Conservation (phyloP, 2,329 filamentous ascomycete genomes). For the Colletotrichum sp. region DNA sequence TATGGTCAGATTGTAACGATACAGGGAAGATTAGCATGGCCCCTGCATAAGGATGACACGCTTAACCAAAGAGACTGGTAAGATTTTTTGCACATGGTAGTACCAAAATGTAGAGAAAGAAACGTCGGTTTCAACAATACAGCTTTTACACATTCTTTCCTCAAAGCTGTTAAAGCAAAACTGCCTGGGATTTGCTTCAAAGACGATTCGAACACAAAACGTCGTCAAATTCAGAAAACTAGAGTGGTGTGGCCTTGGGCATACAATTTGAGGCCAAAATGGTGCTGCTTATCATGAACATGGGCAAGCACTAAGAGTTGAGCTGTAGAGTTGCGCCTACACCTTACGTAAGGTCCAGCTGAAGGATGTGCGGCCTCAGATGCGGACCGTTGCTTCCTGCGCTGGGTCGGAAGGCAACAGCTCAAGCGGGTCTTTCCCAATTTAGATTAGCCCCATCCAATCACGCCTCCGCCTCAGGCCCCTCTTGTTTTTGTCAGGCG, state of each 20-base stretch:
- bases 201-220: not conserved
- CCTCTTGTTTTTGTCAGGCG: conserved; percentile 21
- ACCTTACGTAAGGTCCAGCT: not conserved
- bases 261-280: not conserved
- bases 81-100: not conserved
- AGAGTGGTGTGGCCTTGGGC: not conserved
- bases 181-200: not conserved
- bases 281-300: not conserved
- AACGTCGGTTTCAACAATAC: not conserved
- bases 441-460: not conserved
- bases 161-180: not conserved
- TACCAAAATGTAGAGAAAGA: not conserved
- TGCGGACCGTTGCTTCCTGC: not conserved
- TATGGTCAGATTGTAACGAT: not conserved
- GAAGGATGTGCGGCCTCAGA: not conserved
- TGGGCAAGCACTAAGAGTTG: not conserved
- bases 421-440: not conserved
- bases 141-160: not conserved
- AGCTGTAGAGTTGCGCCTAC: not conserved
- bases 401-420: conserved; percentile 12
- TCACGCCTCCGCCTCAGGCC: not conserved
- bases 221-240: not conserved
- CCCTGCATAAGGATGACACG: not conserved
- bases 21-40: conserved; percentile 6
- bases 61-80: not conserved